Evolutionary conservation across 306 rosid species (phyloP).

Genomic region (Prunus fruticosa): DNA sequence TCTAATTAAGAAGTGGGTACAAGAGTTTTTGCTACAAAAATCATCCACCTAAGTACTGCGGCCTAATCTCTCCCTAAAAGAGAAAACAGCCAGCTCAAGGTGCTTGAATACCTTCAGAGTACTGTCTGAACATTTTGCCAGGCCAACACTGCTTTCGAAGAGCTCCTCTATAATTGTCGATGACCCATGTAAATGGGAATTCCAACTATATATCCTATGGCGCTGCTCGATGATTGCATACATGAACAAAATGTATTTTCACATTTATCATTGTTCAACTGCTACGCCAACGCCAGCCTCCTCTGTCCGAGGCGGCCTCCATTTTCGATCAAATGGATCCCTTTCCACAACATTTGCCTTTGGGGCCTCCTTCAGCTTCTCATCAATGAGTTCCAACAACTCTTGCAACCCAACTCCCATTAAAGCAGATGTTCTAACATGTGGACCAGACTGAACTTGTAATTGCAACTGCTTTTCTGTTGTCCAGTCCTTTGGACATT

Average conservation of each 20-base stretch:
- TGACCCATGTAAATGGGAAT: neutral
- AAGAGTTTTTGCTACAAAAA: too few species aligned
- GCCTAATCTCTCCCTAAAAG: neutral
- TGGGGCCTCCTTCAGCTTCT: constrained; percentile 52
- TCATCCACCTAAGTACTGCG: too few species aligned
- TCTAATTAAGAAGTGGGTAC: too few species aligned
- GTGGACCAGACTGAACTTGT: constrained; percentile 46
- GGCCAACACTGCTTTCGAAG: neutral
- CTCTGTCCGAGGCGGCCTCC: constrained; percentile 66
- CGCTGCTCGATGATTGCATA: neutral
- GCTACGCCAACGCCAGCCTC: constrained; percentile 32
- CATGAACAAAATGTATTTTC: neutral
- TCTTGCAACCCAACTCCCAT: constrained; percentile 82
- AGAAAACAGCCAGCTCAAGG: too few species aligned
- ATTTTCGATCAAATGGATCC: constrained; percentile 53
- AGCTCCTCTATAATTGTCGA: neutral
- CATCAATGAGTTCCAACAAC: constrained; percentile 67
- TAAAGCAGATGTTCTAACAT: constrained; percentile 70
- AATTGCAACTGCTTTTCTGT: constrained; percentile 20
- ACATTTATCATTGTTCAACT: constrained; percentile 38
- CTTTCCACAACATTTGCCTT: constrained; percentile 48
- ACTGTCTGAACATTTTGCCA: too few species aligned
- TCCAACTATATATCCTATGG: neutral
- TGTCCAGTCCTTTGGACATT: constrained; percentile 15
- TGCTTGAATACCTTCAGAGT: too few species aligned